phyloP scores from a whole-genome alignment of 129 eudicot genomes.

The Saussurea involucrata region DNA sequence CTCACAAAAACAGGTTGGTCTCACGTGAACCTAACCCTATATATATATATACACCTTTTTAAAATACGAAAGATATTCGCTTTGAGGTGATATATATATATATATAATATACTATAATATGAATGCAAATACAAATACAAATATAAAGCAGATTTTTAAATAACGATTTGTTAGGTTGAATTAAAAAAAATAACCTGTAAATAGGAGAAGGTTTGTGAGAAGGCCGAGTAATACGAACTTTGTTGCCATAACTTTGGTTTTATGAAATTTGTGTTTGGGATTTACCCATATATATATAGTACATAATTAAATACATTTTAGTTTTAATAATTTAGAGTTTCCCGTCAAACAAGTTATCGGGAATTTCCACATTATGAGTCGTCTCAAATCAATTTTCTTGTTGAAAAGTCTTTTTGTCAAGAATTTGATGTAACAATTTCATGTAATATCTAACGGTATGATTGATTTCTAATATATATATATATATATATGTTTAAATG shows the following conservation, averaged over 20 bases:
- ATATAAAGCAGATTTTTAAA: no score
- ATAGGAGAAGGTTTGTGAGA: slow-evolving; percentile 13
- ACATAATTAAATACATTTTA: not conserved
- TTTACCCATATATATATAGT: slow-evolving; percentile 16
- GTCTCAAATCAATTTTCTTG: slow-evolving; percentile 13
- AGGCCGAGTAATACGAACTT: slow-evolving; percentile 13
- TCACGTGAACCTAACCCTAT: no score
- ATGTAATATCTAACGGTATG: slow-evolving; percentile 22
- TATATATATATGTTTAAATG: no score
- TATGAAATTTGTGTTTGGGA: slow-evolving; percentile 8
- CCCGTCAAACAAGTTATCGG: slow-evolving; percentile 19
- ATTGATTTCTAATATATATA: slow-evolving; percentile 1
- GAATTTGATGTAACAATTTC: not conserved
- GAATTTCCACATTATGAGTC: slow-evolving; percentile 13
- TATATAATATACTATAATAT: not conserved
- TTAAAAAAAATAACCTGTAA: slow-evolving; percentile 3
- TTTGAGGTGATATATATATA: not conserved
- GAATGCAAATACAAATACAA: not conserved
- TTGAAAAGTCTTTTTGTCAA: slow-evolving; percentile 20
- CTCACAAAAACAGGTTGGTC: no score
- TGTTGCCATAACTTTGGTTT: slow-evolving; percentile 5
- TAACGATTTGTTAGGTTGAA: not conserved
- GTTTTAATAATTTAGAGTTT: not conserved
- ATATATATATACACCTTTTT: no score
- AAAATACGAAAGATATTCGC: no score